Percentiles rank a stretch among this genome's conserved stretches.
Conservation (phyloP, 208 protist genomes). For the Leishmania tropica region DNA sequence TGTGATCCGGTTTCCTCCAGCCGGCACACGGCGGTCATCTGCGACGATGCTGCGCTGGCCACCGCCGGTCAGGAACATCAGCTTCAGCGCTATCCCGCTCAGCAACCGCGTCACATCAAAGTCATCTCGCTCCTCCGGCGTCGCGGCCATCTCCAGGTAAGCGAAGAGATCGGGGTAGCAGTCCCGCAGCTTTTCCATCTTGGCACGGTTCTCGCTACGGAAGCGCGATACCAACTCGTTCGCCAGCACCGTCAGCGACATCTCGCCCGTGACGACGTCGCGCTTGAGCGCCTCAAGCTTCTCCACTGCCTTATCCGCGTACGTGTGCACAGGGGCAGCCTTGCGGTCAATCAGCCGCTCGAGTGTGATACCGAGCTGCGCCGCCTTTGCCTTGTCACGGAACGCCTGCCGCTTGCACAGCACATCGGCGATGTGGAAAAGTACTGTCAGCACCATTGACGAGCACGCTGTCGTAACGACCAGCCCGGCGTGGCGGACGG, state of each 20-base stretch:
- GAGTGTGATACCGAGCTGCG: slow-evolving; percentile 28
- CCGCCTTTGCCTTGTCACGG: slow-evolving; percentile 25
- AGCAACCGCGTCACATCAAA: slow-evolving; percentile 40
- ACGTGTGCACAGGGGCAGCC: slow-evolving; percentile 17
- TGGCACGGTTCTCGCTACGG: slow-evolving; percentile 33
- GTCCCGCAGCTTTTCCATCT: slow-evolving; percentile 37
- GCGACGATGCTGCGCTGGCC: slow-evolving; percentile 62
- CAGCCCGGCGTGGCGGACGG: slow-evolving; percentile 40
- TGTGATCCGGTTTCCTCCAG: slow-evolving; percentile 21
- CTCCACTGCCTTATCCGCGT: slow-evolving; percentile 29
- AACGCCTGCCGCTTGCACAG: slow-evolving; percentile 36
- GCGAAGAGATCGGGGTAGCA: slow-evolving; percentile 31
- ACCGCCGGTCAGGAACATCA: slow-evolving; percentile 65
- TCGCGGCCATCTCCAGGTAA: slow-evolving; percentile 27
- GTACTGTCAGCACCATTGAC: slow-evolving; percentile 48
- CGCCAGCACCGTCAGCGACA: slow-evolving; percentile 39
- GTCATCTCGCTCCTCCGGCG: slow-evolving; percentile 25
- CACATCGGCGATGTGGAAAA: slow-evolving; percentile 48
- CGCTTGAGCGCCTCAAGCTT: slow-evolving; percentile 41
- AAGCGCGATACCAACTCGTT: slow-evolving; percentile 35
- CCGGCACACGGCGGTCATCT: slow-evolving; percentile 45
- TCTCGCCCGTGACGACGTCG: slow-evolving; percentile 40
- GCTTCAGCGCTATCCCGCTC: slow-evolving; percentile 42
- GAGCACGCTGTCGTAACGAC: slow-evolving; percentile 53
- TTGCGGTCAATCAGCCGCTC: slow-evolving; percentile 27